Evolutionary conservation across 371 early-diverging fungal genomes (phyloP), one percentile per base, ranked within the genome.

Genomic region (Chytridium lagenaria): DNA sequence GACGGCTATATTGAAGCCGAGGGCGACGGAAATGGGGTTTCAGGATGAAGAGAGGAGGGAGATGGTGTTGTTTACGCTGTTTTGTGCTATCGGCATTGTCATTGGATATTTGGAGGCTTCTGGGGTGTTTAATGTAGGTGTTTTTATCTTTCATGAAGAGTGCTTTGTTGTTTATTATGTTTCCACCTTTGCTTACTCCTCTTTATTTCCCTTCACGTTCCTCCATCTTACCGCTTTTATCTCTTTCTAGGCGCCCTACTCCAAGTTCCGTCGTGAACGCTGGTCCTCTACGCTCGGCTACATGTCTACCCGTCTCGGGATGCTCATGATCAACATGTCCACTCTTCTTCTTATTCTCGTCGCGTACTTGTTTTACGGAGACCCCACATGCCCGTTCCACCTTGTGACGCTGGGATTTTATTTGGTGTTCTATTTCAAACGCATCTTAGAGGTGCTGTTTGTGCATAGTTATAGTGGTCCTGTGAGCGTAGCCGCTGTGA

Each of bases 231-330:
- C 44, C 44, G 12, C 44, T 19, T 19, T 26, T 30, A n/a, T n/a
- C 26, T 23, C 57, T 12, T 15, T 12, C 57, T 23, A 63, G 63
- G 38, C 63, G 7, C 63, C 63, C 31, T 63, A 63, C 34, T 63
- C 63, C 5, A 63, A 63, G 34, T 63, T 63, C 28, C 19, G 63
- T 7, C 3, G 23, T 5, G 63, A 63, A 63, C 63, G 63, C 10
- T 36, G 33, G 38, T n/a, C n/a, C n/a, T 36, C 63, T 15, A 63
- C 33, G 7, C 34, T 63, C 15, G 63, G 63, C 31, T 63, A 63
- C 28, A 63, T 63, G 36, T 63, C 63, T 7, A 63, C 63, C 38
- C 63, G 63, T 7, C 63, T 63, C 63, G 63, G 63, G 31, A 63
- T 63, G 63, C 16, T 63, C 38, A 36, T 63, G 31, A 63, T 63